Base-by-base conservation (phyloP, 495 filamentous ascomycete species). In the Tricharina praecox region DNA sequence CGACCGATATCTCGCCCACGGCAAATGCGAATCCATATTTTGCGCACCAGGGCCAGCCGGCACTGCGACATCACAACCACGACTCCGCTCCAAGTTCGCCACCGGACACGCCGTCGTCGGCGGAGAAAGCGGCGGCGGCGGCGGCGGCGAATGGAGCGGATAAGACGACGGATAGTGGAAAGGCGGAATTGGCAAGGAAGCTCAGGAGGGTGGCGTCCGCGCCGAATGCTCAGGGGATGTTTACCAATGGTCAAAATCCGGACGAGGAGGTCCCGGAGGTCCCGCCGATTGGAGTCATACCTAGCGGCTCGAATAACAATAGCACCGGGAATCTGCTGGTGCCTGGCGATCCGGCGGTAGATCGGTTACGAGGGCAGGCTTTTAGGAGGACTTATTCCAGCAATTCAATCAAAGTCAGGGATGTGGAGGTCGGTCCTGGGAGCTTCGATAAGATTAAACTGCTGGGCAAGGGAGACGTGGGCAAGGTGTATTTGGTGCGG, bases 391-490 rank as follows among this genome's bases (percentile, higher is more conserved):
- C 90, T 2, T 97, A 97, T 64, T 96, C 90, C 65, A 94, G 90
- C 47, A 97, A 96, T 59, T 96, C 90, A 33, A 97, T 97, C 68
- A 95, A 95, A 64, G 82, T 97, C 49, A 76, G 88, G 54, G 82
- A 93, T 63, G 90, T 97, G 41, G 90, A 97, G 66, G 90, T 97
- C 26, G 83, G 88, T 0, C 90, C 90, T 4, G 71, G 79, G 49
- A 97, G 90, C 56, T 97, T 97, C 60, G 90, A 97, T 66, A 97
- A 97, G 76, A 94, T 97, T 66, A 96, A 96, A 60, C 69, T 97
- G 64, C 92, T 97, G 62, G 90, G 90, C 15, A 97, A 97, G 68
- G 90, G 90, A 51, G 90, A 97, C 65, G 90, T 97, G 21, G 90
- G 90, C 24, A 97, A 97, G 67, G 90, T 97, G 18, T 97, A 97